A percentile compares a stretch with the other conserved stretches of the same genome.
phyloP scores from a whole-genome alignment of 768 basidiomycete genomes.

The Lyophyllum shimeji region DNA sequence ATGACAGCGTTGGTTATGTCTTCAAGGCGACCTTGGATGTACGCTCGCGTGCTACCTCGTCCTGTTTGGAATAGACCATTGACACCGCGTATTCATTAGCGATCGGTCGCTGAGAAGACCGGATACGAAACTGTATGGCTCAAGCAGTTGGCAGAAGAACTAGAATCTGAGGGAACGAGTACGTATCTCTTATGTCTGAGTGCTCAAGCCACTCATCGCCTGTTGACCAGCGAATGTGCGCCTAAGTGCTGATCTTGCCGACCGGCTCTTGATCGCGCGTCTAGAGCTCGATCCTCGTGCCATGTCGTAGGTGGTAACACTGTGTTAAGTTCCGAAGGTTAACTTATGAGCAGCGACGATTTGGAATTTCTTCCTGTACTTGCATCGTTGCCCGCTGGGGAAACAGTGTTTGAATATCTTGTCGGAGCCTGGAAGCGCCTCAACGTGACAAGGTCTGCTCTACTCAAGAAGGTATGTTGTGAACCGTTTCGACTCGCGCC shows the following conservation, averaged over 20 bases:
- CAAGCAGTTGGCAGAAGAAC: slow-evolving; percentile 69
- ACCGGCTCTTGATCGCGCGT: slow-evolving; percentile 80
- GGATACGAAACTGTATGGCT: slow-evolving; percentile 81
- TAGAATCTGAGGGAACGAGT: slow-evolving; percentile 60
- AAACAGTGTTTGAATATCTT: slow-evolving; percentile 89
- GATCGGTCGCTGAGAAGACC: slow-evolving; percentile 31
- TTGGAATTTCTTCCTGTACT: slow-evolving; percentile 72
- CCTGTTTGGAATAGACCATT: not conserved
- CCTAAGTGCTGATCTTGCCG: slow-evolving; percentile 59
- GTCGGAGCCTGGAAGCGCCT: slow-evolving; percentile 92
- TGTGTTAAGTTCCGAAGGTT: not conserved
- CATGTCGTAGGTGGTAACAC: slow-evolving; percentile 56
- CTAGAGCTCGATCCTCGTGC: slow-evolving; percentile 74
- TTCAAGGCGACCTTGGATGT: slow-evolving; percentile 83
- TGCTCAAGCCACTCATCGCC: slow-evolving; percentile 2
- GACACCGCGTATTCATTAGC: slow-evolving; percentile 8
- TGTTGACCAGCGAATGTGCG: slow-evolving; percentile 33
- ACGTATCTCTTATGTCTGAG: slow-evolving; percentile 16
- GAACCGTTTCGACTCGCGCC: not conserved
- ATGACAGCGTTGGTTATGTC: slow-evolving; percentile 62
- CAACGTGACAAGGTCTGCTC: slow-evolving; percentile 48
- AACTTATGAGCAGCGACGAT: slow-evolving; percentile 52
- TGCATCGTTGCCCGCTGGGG: slow-evolving; percentile 71
- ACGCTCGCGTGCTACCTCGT: slow-evolving; percentile 25
- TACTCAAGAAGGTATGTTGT: slow-evolving; percentile 60